These are phyloP conservation scores for Elsinoe australis DNA, from an alignment of 2,329 filamentous ascomycete genomes.

Conservation along the genomic window DNA sequence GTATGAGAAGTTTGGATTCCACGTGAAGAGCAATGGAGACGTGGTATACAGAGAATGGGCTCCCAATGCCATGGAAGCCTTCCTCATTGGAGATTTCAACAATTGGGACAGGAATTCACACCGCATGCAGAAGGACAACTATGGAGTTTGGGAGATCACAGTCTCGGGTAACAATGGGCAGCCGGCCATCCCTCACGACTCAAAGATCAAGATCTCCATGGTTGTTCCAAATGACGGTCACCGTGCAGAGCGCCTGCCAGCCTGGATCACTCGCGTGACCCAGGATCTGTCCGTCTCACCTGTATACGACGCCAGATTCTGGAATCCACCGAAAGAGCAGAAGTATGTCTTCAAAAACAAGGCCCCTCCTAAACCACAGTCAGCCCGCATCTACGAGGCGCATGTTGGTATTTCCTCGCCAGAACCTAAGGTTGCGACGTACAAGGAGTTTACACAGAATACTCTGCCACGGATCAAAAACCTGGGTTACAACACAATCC, in stretches of 20 bases:
- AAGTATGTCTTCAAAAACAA: slow-evolving; percentile 78
- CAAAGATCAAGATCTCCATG: slow-evolving; percentile 87
- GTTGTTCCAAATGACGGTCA: slow-evolving; percentile 66
- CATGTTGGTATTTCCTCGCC: slow-evolving; percentile 95
- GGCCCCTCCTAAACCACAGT: slow-evolving; percentile 73
- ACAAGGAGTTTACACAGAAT: slow-evolving; percentile 92
- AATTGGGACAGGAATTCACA: slow-evolving; percentile 77
- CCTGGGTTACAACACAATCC: slow-evolving; percentile 93
- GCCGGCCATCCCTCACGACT: slow-evolving; percentile 80
- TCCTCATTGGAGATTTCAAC: slow-evolving; percentile 92
- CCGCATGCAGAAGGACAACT: slow-evolving; percentile 78
- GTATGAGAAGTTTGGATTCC: slow-evolving; percentile 78
- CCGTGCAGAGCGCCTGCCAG: slow-evolving; percentile 77
- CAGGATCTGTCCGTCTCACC: slow-evolving; percentile 86
- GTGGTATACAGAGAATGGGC: slow-evolving; percentile 95
- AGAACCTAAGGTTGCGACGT: slow-evolving; percentile 79
- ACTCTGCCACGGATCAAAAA: slow-evolving; percentile 85
- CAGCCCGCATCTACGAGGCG: slow-evolving; percentile 93
- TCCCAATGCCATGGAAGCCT: slow-evolving; percentile 76
- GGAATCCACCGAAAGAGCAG: slow-evolving; percentile 77
- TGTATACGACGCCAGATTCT: slow-evolving; percentile 90
- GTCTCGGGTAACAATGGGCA: slow-evolving; percentile 66
- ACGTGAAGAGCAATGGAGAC: slow-evolving; percentile 70
- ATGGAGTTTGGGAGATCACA: slow-evolving; percentile 77
- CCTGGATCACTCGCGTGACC: slow-evolving; percentile 96